Base-by-base conservation (phyloP, 257 asterid genomes). In the Solanum acaule region DNA sequence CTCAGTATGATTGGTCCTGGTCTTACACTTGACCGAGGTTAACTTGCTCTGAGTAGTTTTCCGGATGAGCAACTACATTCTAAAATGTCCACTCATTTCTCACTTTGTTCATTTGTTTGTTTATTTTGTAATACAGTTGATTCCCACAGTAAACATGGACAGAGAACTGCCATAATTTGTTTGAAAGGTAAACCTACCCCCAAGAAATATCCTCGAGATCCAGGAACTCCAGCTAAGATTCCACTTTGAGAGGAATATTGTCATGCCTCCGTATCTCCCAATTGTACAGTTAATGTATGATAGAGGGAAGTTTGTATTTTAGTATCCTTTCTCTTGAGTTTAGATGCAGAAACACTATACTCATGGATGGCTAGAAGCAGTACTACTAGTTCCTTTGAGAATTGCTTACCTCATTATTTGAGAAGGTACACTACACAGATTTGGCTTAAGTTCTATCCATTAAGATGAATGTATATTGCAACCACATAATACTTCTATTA, bases 71-170 rank as follows among this genome's bases (percentile, higher is more conserved):
- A 49, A 12, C 8, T 82, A 29, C 70, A 82, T 82, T 79, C 59
- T 49, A 16, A 16, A 49, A 20, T 82, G 68, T 49, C 70, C 86
- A 49, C 70, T 82, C 22, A 82, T 82, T 49, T 82, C 70, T 82
- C 27, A 81, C 67, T 9, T 15, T 13, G 29, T 68, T 72, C 35
- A 81, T 27, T 52, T 59, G 33, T 11, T 63, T 83, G 31, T 86
- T 29, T 84, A 10, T 63, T 65, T 46, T 42, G 88, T 87, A 86
- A 89, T 92, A 83, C 93, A 94, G 98, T 97, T 93, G 97, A 96
- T 88, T 97, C 99, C 46, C 97, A 92, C 90, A 96, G 98, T 92
- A 94, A 93, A 90, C 88, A 92, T 88, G 98, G 98, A 88, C 98
- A 94, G 91, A 92, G 99, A 94, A 97, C 98, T 22, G 98, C 96